Conservation (phyloP, 306 rosid genomes). For the Vigna reflexopilosa region DNA sequence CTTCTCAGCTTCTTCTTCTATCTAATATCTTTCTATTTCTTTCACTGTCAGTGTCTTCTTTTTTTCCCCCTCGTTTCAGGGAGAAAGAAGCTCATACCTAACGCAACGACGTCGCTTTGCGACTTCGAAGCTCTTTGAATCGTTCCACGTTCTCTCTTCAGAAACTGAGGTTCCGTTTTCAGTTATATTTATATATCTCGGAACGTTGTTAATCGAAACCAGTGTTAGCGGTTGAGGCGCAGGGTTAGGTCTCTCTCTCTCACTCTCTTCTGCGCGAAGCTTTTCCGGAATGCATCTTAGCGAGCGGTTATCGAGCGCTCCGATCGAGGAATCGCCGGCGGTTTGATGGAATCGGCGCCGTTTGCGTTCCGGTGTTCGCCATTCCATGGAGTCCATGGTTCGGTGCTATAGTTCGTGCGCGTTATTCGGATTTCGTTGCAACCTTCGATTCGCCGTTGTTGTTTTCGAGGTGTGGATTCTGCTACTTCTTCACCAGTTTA, state of each 20-base stretch:
- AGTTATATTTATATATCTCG: not conserved
- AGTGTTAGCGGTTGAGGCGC: not conserved
- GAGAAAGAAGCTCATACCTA: not conserved
- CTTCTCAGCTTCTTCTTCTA: not conserved
- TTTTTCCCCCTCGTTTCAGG: conserved; percentile 1
- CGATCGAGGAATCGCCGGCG: conserved; percentile 60
- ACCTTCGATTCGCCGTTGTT: conserved; percentile 58
- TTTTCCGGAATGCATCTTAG: conserved; percentile 58
- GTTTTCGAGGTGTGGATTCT: conserved; percentile 73
- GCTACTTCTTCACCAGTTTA: conserved; percentile 6
- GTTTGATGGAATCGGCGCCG: conserved; percentile 71
- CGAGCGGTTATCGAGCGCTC: conserved; percentile 51
- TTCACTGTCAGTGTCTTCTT: conserved; percentile 57
- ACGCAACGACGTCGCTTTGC: conserved; percentile 7
- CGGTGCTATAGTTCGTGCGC: conserved; percentile 57
- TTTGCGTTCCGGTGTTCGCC: conserved; percentile 43
- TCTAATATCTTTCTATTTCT: conserved; percentile 2
- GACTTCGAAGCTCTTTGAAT: conserved; percentile 43
- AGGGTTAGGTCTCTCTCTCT: conserved; percentile 3
- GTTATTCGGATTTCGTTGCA: conserved; percentile 57
- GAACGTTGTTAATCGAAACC: conserved; percentile 45
- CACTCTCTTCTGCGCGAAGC: not conserved
- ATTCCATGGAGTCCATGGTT: conserved; percentile 74
- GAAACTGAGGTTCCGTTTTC: conserved; percentile 36
- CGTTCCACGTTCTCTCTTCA: conserved; percentile 33